Conservation (phyloP, 2,329 filamentous ascomycete genomes). For the Aaosphaeria pasadenensis region DNA sequence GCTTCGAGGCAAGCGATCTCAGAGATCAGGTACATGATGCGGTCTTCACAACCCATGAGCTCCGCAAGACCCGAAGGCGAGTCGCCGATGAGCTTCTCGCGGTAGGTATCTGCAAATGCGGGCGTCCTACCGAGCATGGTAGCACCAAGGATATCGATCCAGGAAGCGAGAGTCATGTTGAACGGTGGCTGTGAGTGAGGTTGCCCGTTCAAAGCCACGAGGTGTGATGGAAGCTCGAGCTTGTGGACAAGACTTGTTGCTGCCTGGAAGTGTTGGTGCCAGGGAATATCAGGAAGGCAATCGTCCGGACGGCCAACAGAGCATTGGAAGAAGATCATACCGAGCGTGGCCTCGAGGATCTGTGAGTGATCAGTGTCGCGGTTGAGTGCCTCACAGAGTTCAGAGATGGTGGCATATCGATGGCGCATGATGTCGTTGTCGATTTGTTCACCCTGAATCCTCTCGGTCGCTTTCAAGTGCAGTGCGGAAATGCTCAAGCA, state of each 20-base stretch:
- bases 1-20: conserved; percentile 96
- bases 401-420: conserved; percentile 80
- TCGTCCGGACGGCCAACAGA: conserved; percentile 85
- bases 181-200: conserved; percentile 70
- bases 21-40: conserved; percentile 95
- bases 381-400: conserved; percentile 78
- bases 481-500: conserved; percentile 91
- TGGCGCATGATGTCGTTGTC: conserved; percentile 91
- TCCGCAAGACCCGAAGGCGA: conserved; percentile 74
- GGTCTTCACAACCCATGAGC: conserved; percentile 96
- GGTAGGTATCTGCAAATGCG: conserved; percentile 89
- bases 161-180: conserved; percentile 90
- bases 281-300: conserved; percentile 83
- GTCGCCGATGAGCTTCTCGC: conserved; percentile 76
- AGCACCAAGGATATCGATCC: conserved; percentile 95
- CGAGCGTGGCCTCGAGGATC: conserved; percentile 87
- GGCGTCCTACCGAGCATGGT: conserved; percentile 88
- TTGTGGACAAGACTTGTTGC: conserved; percentile 81
- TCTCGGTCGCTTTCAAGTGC: conserved; percentile 79
- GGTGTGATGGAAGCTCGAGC: conserved; percentile 71
- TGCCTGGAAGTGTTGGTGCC: conserved; percentile 96
- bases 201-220: conserved; percentile 58
- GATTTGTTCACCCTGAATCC: conserved; percentile 67
- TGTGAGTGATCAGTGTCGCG: conserved; percentile 79
- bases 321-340: conserved; percentile 95